A percentile compares a stretch with the other conserved stretches of the same genome.
These are phyloP conservation scores for Maudiozyma serrabonitensis DNA, from an alignment of 805 yeast genomes.

Conservation along the genomic window DNA sequence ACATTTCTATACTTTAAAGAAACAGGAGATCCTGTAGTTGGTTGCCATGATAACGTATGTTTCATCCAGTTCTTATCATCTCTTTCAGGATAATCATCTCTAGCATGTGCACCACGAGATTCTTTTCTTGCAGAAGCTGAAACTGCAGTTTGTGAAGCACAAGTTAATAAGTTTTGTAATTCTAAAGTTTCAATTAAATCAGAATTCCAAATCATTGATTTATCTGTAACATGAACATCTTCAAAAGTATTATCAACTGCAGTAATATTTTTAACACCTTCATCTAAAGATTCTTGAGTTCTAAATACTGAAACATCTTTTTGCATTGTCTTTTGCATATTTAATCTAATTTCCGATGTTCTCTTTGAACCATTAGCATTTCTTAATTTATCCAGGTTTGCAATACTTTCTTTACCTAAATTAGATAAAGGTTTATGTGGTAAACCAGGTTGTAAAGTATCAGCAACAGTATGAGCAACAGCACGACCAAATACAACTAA, in stretches of 20 bases:
- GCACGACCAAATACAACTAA: constrained; percentile 98
- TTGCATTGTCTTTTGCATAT: constrained; percentile 96
- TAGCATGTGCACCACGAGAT: constrained; percentile 98
- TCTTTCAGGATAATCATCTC: constrained; percentile 95
- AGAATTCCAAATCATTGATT: constrained; percentile 98
- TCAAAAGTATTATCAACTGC: constrained; percentile 64
- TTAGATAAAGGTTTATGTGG: constrained; percentile 81
- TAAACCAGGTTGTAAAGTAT: constrained; percentile 74
- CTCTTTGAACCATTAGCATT: constrained; percentile 71
- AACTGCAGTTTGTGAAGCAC: constrained; percentile 92
- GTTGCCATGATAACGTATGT: constrained; percentile 92
- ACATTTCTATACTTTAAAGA: constrained; percentile 79
- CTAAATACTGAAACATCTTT: constrained; percentile 95
- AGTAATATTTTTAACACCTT: constrained; percentile 74
- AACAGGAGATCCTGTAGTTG: constrained; percentile 57
- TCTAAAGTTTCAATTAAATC: constrained; percentile 94
- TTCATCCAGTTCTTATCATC: constrained; percentile 97
- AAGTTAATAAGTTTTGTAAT: constrained; percentile 89
- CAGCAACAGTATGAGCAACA: constrained; percentile 85
- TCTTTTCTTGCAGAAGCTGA: constrained; percentile 93
- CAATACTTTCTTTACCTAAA: constrained; percentile 81
- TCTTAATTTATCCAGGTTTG: constrained; percentile 81
- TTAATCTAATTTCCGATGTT: constrained; percentile 82
- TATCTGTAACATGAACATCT: constrained; percentile 80
- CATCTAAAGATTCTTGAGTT: constrained; percentile 82